Conservation (phyloP, 1,139 yeast genomes). For the Entelexis sorbosivorans region DNA sequence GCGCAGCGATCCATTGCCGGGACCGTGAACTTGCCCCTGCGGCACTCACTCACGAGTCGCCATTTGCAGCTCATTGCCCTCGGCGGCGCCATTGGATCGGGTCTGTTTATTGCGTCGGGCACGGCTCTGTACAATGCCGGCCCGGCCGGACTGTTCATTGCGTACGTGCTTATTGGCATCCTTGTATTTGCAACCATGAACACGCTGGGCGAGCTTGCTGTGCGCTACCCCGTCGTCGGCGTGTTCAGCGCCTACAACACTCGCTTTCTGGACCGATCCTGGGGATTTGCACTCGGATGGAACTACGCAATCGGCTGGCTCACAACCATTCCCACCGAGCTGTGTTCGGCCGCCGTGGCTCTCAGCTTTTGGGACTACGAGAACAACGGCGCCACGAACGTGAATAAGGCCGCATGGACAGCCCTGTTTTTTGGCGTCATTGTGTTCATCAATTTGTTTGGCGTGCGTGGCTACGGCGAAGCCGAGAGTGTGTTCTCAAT, state of each 20-base stretch:
- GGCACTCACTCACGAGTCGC: not conserved
- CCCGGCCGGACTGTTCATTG: conserved; percentile 67
- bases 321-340: conserved; percentile 59
- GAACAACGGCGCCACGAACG: conserved; percentile 21
- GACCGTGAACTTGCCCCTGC: not conserved
- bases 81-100: conserved; percentile 78
- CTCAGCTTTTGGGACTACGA: conserved; percentile 48
- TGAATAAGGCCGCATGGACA: conserved; percentile 45
- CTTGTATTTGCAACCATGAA: conserved; percentile 64
- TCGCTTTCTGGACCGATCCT: conserved; percentile 39
- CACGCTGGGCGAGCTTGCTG: conserved; percentile 73
- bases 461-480: conserved; percentile 67
- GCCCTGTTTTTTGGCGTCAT: conserved; percentile 51
- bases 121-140: conserved; percentile 59
- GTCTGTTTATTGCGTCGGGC: conserved; percentile 67
- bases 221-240: conserved; percentile 66
- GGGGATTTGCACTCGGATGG: conserved; percentile 77
- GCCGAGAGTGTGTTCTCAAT: conserved; percentile 54
- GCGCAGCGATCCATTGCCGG: conserved; percentile 4
- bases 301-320: conserved; percentile 71
- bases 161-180: conserved; percentile 55
- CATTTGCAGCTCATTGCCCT: conserved; percentile 48
- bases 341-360: conserved; percentile 67
- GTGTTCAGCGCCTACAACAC: conserved; percentile 64
- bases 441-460: conserved; percentile 49